Evolutionary conservation across 1,284 basidiomycete species (phyloP).

Genomic region (Mixia osmundae): DNA sequence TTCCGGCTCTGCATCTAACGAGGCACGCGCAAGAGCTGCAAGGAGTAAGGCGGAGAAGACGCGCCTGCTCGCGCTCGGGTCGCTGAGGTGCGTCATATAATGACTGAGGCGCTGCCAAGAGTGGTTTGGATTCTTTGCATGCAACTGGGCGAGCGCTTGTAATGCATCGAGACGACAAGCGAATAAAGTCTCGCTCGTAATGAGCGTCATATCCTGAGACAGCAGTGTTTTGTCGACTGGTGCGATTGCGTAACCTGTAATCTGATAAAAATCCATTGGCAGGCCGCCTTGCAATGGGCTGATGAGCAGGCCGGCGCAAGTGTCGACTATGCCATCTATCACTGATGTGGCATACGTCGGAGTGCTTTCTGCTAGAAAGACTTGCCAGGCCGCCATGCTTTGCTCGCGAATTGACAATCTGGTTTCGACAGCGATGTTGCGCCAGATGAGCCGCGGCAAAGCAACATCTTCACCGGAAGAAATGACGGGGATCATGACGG

Average conservation of each 20-base stretch:
- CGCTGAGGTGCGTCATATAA: no score
- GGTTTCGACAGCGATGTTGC: slow-evolving; percentile 87
- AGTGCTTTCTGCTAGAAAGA: slow-evolving; percentile 36
- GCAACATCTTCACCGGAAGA: slow-evolving; percentile 40
- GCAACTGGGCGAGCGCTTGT: slow-evolving; percentile 52
- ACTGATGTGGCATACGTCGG: slow-evolving; percentile 5
- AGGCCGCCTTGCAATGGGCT: no score
- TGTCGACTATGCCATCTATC: no score
- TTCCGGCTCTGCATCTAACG: slow-evolving; percentile 68
- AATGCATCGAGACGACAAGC: slow-evolving; percentile 62
- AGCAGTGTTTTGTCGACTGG: slow-evolving; percentile 93
- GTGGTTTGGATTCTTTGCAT: no score
- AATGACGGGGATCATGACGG: slow-evolving; percentile 57
- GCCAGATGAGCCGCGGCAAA: slow-evolving; percentile 67
- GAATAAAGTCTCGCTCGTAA: slow-evolving; percentile 54
- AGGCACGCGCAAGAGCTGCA: no score
- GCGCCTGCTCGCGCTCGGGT: no score
- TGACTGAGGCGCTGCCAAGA: no score
- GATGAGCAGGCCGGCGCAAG: no score
- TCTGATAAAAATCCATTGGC: no score
- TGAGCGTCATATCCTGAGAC: slow-evolving; percentile 63
- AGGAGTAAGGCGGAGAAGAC: no score
- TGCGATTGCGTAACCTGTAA: no score
- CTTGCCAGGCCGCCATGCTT: slow-evolving; percentile 54
- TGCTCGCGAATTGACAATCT: slow-evolving; percentile 58